Percentiles rank a stretch among this genome's conserved stretches.
phyloP scores from a whole-genome alignment of 2,329 filamentous ascomycete species.

The Rhinocladiella mackenziei region DNA sequence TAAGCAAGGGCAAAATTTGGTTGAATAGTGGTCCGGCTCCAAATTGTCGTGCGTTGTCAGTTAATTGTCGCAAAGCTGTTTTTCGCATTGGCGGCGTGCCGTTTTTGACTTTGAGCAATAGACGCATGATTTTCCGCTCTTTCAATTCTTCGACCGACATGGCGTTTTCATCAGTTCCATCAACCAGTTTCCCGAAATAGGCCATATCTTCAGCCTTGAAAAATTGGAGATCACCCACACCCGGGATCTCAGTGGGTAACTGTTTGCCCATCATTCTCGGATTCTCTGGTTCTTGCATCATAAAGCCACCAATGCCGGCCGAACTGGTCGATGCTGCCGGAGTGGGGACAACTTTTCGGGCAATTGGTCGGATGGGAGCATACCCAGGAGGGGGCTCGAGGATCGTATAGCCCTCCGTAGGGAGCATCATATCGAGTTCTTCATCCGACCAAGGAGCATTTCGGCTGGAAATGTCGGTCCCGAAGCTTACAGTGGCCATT shows the following conservation, averaged over 20 bases:
- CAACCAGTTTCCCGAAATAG: conserved; percentile 96
- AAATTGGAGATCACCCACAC: conserved; percentile 92
- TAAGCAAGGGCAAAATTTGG: conserved; percentile 90
- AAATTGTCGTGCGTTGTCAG: conserved; percentile 94
- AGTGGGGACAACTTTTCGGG: conserved; percentile 70
- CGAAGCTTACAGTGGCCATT: conserved; percentile 59
- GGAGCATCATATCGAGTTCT: conserved; percentile 86
- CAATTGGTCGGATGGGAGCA: conserved; percentile 71
- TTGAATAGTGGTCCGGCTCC: conserved; percentile 93
- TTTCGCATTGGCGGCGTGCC: conserved; percentile 98
- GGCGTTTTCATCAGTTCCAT: conserved; percentile 85
- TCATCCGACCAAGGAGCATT: conserved; percentile 76
- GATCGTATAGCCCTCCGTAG: conserved; percentile 87
- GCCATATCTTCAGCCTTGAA: conserved; percentile 99
- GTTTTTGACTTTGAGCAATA: conserved; percentile 97
- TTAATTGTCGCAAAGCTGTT: conserved; percentile 92
- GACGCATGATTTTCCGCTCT: conserved; percentile 96
- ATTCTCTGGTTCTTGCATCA: conserved; percentile 94
- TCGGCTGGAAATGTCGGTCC: conserved; percentile 73
- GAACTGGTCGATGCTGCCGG: conserved; percentile 60
- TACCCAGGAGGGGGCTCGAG: conserved; percentile 89
- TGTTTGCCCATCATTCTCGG: conserved; percentile 79
- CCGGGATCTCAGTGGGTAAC: conserved; percentile 90
- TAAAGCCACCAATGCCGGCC: conserved; percentile 71
- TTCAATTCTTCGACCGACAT: conserved; percentile 94